Conservation (phyloP, 139 green algal genomes). For the Chlorella vulgaris region DNA sequence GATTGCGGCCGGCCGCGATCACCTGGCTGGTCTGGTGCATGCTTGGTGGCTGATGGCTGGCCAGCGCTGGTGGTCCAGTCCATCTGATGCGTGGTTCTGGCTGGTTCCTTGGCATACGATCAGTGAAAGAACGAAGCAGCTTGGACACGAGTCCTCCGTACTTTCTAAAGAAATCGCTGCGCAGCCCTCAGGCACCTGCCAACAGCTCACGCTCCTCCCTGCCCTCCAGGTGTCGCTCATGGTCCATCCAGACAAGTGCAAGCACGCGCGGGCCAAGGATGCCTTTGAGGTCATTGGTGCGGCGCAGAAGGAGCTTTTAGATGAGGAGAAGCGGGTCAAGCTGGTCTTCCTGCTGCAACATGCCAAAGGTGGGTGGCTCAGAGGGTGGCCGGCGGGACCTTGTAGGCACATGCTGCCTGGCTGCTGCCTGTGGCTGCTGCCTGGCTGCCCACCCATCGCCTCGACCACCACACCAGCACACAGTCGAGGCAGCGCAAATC, state of each 20-base stretch:
- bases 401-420: too few species aligned
- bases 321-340: slow-evolving; percentile 72
- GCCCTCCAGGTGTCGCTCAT: slow-evolving; percentile 57
- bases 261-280: slow-evolving; percentile 65
- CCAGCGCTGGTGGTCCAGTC: too few species aligned
- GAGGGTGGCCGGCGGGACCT: not conserved
- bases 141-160: too few species aligned
- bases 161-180: too few species aligned
- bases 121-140: too few species aligned
- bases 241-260: slow-evolving; percentile 84
- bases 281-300: slow-evolving; percentile 88
- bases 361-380: slow-evolving; percentile 58
- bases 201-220: not conserved
- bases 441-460: too few species aligned
- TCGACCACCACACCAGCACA: too few species aligned
- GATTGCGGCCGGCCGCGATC: not conserved
- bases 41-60: not conserved
- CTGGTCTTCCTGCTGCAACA: slow-evolving; percentile 67
- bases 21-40: too few species aligned
- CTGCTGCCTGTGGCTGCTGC: too few species aligned
- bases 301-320: slow-evolving; percentile 74
- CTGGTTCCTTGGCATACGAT: too few species aligned
- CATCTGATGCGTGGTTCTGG: not conserved
- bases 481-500: too few species aligned
- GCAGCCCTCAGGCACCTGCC: not conserved